Percentiles rank a stretch among this genome's conserved stretches.
Evolutionary conservation across 208 protist genomes (phyloP).

Genomic region (Leishmania martiniquensis): DNA sequence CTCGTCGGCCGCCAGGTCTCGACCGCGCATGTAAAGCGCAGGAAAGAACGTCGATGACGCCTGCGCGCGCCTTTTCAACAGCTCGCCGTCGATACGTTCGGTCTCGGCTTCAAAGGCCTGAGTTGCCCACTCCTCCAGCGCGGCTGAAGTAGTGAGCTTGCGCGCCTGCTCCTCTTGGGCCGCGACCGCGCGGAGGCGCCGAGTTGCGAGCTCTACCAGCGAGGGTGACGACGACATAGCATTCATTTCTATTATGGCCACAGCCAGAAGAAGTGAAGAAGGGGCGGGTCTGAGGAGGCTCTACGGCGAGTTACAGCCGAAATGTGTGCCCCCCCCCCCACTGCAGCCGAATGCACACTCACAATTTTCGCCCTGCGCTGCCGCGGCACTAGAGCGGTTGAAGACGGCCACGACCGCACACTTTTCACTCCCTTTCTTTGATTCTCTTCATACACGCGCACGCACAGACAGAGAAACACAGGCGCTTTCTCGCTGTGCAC

Average conservation of each 20-base stretch:
- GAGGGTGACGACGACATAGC: slow-evolving; percentile 2
- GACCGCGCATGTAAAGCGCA: slow-evolving; percentile 58
- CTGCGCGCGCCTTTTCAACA: slow-evolving; percentile 31
- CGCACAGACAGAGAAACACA: neutral
- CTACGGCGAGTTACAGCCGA: too few species aligned
- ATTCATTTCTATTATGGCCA: too few species aligned
- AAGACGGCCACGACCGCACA: too few species aligned
- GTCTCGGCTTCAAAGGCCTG: slow-evolving; percentile 35
- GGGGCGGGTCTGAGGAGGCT: too few species aligned
- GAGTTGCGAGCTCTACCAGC: slow-evolving; percentile 10
- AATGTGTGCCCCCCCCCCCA: too few species aligned
- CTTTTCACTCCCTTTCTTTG: neutral
- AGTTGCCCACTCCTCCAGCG: slow-evolving; percentile 26
- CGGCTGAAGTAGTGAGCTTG: slow-evolving; percentile 18
- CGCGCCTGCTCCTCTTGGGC: slow-evolving; percentile 4
- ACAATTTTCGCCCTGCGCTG: neutral
- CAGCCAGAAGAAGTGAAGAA: too few species aligned
- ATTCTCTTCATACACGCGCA: neutral
- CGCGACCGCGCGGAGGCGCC: slow-evolving; percentile 12
- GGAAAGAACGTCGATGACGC: slow-evolving; percentile 41
- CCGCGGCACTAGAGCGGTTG: neutral
- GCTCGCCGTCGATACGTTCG: slow-evolving; percentile 48
- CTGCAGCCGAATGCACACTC: too few species aligned
- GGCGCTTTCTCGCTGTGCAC: neutral
- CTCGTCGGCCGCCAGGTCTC: slow-evolving; percentile 64